A percentile compares a stretch with the other conserved stretches of the same genome.
These are phyloP conservation scores for Biscogniauxia sp. DNA, from an alignment of 2,329 filamentous ascomycete genomes.

Conservation along the genomic window DNA sequence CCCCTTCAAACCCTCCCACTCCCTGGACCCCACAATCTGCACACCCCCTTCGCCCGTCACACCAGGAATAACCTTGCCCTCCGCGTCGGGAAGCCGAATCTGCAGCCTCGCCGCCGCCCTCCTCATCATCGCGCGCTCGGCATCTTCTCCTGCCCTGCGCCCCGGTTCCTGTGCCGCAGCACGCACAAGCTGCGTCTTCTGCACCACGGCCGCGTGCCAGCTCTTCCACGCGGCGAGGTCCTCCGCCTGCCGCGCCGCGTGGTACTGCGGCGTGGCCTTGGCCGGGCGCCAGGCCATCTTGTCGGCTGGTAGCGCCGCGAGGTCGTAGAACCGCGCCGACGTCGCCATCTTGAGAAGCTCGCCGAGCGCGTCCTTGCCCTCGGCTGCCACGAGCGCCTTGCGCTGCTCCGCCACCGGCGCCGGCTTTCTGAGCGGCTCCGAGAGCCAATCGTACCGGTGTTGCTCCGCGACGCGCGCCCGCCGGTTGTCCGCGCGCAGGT, in stretches of 20 bases:
- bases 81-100: slow-evolving; percentile 46
- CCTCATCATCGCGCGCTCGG: slow-evolving; percentile 30
- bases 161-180: slow-evolving; percentile 17
- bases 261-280: slow-evolving; percentile 62
- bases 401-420: slow-evolving; percentile 57
- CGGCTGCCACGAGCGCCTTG: slow-evolving; percentile 54
- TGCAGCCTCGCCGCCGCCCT: slow-evolving; percentile 47
- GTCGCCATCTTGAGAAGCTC: slow-evolving; percentile 63
- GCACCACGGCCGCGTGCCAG: slow-evolving; percentile 55
- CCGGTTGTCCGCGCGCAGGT: slow-evolving; percentile 65
- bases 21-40: slow-evolving; percentile 51
- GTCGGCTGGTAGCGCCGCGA: slow-evolving; percentile 56
- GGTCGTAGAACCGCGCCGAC: slow-evolving; percentile 56
- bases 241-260: slow-evolving; percentile 63
- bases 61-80: slow-evolving; percentile 44
- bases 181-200: slow-evolving; percentile 47
- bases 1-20: slow-evolving; percentile 56
- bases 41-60: slow-evolving; percentile 37
- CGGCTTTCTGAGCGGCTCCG: slow-evolving; percentile 56
- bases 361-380: slow-evolving; percentile 62
- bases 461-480: slow-evolving; percentile 59
- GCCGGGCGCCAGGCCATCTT: slow-evolving; percentile 66
- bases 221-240: slow-evolving; percentile 61
- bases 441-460: slow-evolving; percentile 58
- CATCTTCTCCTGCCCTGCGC: slow-evolving; percentile 15